These are phyloP conservation scores for Leucosporidium yakuticum DNA, from an alignment of 768 basidiomycete species.

Conservation along the genomic window DNA sequence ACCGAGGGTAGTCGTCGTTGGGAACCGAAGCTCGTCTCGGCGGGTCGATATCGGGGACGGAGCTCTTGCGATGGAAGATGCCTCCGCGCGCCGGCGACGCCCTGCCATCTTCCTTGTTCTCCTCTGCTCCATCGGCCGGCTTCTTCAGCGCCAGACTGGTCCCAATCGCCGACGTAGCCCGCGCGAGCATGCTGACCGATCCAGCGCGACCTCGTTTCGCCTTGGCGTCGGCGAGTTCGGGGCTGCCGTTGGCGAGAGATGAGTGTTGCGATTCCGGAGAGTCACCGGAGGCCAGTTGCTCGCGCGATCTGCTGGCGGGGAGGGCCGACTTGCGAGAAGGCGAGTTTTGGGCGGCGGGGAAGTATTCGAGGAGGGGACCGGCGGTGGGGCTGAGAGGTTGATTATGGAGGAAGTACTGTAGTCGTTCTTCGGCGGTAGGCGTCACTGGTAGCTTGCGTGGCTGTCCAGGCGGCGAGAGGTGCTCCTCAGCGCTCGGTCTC, in stretches of 20 bases:
- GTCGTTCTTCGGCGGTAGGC: not conserved
- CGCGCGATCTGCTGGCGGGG: slow-evolving; percentile 8
- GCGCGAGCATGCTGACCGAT: slow-evolving; percentile 43
- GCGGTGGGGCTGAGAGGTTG: not conserved
- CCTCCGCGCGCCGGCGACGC: not conserved
- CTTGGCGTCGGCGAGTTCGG: slow-evolving; percentile 10
- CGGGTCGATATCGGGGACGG: slow-evolving; percentile 5
- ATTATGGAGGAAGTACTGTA: slow-evolving; percentile 6
- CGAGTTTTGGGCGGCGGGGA: slow-evolving; percentile 7
- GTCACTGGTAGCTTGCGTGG: too few species aligned
- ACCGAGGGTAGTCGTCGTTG: not conserved
- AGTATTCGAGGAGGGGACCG: slow-evolving; percentile 3
- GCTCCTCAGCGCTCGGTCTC: not conserved
- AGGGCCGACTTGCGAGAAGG: not conserved
- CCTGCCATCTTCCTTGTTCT: slow-evolving; percentile 13
- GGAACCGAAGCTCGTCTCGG: not conserved
- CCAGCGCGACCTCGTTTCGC: slow-evolving; percentile 51
- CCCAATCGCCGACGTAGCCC: slow-evolving; percentile 43
- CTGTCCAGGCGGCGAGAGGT: not conserved
- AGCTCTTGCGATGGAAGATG: slow-evolving; percentile 15
- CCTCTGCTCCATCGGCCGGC: slow-evolving; percentile 3
- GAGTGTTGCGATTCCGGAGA: not conserved
- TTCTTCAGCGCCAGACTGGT: slow-evolving; percentile 4
- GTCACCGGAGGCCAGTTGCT: not conserved
- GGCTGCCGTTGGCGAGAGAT: not conserved